Evolutionary conservation across 2,329 filamentous ascomycete genomes (phyloP), one percentile per base, ranked within the genome.

Genomic region (Corynespora cassiicola): DNA sequence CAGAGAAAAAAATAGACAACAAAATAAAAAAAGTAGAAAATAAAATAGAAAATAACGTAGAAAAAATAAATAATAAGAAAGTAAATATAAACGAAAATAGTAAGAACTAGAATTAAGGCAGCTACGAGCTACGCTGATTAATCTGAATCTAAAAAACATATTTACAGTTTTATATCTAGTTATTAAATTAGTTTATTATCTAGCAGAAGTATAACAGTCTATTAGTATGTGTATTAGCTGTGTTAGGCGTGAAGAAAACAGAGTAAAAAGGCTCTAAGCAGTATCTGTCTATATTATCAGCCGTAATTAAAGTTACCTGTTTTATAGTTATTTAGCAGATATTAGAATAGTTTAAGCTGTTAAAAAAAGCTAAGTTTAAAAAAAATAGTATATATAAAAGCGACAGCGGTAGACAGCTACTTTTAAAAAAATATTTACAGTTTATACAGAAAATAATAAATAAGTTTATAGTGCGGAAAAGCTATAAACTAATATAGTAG

Each of bases 311-410:
- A 40, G 25, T 45, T 3, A 39, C 46, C 8, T 33, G 39, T 19
- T 56, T 54, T 27, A 53, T 55, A 29, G 44, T 56, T 2, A 33
- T 58, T n/a, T 29, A 56, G 42, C 35, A 55, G 27, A 49, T 33
- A 23, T 37, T 51, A 28, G 47, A 47, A 33, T 30, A 37, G 30
- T 43, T 17, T 7, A 33, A 24, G 23, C 26, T 23, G 19, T 36
- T 30, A 8, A 10, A 29, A 9, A 31, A 45, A 3, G 32, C 7
- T 16, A 15, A 38, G 19, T 21, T 45, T 12, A 22, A 46, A 27
- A 23, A 24, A 19, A 28, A 39, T 23, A 45, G 38, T 26, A 30
- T 32, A 23, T 45, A 45, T 27, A 20, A 37, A 10, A 45, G 47
- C 26, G 33, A 37, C 29, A 22, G 20, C 22, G 21, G 31, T 18